Evolutionary conservation across 2,329 filamentous ascomycete genomes (phyloP), one percentile per base, ranked within the genome.

Genomic region (Dactylellina parvicollis): DNA sequence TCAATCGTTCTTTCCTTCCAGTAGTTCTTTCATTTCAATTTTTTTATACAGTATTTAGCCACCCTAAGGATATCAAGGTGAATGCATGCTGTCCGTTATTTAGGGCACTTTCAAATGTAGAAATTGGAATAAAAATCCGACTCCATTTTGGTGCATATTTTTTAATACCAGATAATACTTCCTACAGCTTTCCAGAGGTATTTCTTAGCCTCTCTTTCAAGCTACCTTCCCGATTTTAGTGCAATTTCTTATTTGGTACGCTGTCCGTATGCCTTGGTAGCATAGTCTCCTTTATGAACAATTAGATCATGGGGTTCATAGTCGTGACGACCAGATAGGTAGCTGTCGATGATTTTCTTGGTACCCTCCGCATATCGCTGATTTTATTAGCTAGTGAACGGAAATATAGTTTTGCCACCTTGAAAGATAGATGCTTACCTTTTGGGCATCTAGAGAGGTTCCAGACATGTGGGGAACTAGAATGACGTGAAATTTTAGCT

Each of bases 371-470:
- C 92, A 81, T 96, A 96, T 77, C 92, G 88, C 84, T 66, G 24
- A 38, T 24, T 14, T 12, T 24, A 26, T 59, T 47, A 59, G 28
- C 14, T 16, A 24, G 20, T 10, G 26, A n/a, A 4, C 36, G 2
- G n/a, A 2, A 32, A 3, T 50, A 30, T 7, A 28, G n/a, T 1
- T 28, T 20, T 20, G 24, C 20, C 12, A 1, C 8, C 28, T 3
- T 16, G 20, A 14, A 26, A 4, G 4, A 20, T 10, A 36, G 30
- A 24, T 5, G 9, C 60, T 66, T 46, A 66, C 61, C 61, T 92
- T 89, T 86, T 99, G 95, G 71, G 95, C 95, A 81, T 99, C 95
- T 80, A 99, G 90, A n/a, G 93, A 96, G 70, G 94, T 98, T 81
- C 95, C 95, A 10, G 92, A 96, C 92, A 98, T 96, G 88, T 98